A percentile compares a stretch with the other conserved stretches of the same genome.
Evolutionary conservation across 2,329 filamentous ascomycete genomes (phyloP).

Genomic region (Pseudofabraea citricarpa): DNA sequence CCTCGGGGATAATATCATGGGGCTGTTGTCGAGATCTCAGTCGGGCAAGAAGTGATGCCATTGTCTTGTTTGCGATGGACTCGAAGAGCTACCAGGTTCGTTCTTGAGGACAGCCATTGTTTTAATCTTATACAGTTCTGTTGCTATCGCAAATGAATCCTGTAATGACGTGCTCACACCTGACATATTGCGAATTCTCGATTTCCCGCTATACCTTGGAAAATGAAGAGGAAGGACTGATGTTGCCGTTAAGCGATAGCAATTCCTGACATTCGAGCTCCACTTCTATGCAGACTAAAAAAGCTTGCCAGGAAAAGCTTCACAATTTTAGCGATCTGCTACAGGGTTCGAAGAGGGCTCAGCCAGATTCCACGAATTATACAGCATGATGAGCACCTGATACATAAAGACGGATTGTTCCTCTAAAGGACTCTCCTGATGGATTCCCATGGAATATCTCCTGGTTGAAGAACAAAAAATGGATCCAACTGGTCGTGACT

Average conservation of each 20-base stretch:
- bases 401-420: no score
- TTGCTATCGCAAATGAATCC: neutral
- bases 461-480: no score
- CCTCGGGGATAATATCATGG: neutral
- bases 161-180: neutral
- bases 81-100: neutral
- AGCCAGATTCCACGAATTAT: no score
- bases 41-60: neutral
- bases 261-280: neutral
- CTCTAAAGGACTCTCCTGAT: no score
- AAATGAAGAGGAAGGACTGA: neutral
- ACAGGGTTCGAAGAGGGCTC: no score
- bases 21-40: neutral
- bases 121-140: neutral
- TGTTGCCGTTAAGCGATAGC: neutral
- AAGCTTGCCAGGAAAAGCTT: neutral
- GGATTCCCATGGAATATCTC: no score
- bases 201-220: neutral
- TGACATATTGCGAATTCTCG: neutral
- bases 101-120: neutral
- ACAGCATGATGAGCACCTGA: no score
- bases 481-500: no score
- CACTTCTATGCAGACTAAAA: neutral
- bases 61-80: neutral
- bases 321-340: neutral